phyloP scores from a whole-genome alignment of 371 early-diverging fungal species.

The Mucor piriformis region DNA sequence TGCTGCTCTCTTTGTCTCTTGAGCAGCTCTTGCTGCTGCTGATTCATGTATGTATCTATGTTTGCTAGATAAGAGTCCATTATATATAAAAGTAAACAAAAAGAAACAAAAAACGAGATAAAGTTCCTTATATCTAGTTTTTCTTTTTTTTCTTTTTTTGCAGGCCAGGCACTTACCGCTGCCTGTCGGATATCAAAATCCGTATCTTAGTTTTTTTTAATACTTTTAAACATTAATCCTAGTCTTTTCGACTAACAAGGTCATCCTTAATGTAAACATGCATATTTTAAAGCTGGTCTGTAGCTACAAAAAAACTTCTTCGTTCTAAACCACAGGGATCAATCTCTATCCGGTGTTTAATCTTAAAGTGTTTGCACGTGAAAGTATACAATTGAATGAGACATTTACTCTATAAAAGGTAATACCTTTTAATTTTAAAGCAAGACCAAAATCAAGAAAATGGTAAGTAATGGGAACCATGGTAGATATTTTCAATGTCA shows the following conservation, averaged over 20 bases:
- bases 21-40: slow-evolving; percentile 5
- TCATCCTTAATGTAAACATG: too few species aligned
- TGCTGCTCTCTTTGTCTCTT: slow-evolving; percentile 1
- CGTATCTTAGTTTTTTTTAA: background rate
- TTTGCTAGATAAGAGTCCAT: slow-evolving; percentile 26
- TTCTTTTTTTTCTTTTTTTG: background rate
- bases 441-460: background rate
- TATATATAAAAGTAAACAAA: background rate
- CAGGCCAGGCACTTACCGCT: background rate
- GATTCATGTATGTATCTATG: slow-evolving; percentile 21
- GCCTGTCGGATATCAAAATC: background rate
- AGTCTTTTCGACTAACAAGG: too few species aligned
- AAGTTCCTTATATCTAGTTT: background rate
- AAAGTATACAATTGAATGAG: background rate
- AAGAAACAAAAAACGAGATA: background rate
- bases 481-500: background rate
- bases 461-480: background rate
- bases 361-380: background rate
- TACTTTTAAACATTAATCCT: background rate
- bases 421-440: background rate
- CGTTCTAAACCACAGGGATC: too few species aligned
- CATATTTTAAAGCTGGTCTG: too few species aligned
- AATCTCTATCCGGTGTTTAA: too few species aligned
- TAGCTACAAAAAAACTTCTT: too few species aligned
- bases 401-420: background rate